A percentile compares a stretch with the other conserved stretches of the same genome.
Conservation (phyloP, 192 early-diverging fungal species). For the Umbelopsis ramanniana region DNA sequence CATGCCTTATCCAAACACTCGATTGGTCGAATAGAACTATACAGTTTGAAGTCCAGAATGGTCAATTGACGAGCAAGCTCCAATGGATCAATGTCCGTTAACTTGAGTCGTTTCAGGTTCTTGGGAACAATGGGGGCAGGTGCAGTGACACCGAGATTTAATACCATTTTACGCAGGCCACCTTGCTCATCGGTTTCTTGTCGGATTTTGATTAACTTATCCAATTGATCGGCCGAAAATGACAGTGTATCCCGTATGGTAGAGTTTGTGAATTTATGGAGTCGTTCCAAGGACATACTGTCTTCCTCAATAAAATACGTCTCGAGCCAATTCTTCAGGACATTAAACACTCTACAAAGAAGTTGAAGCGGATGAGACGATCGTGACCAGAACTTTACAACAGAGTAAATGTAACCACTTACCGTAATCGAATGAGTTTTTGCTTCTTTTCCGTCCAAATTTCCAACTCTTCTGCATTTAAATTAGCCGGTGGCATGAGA, state of each 20-base stretch:
- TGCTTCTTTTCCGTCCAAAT: constrained; percentile 87
- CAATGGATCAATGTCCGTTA: constrained; percentile 89
- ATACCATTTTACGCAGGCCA: constrained; percentile 60
- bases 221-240: constrained; percentile 71
- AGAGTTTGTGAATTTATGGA: constrained; percentile 72
- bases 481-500: constrained; percentile 69
- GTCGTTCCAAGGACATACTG: constrained; percentile 63
- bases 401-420: background rate
- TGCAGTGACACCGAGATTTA: constrained; percentile 61
- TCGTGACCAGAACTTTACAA: background rate
- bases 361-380: background rate
- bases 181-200: constrained; percentile 57
- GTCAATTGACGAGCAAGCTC: constrained; percentile 97
- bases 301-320: constrained; percentile 83
- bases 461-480: constrained; percentile 67
- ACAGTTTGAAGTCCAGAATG: constrained; percentile 85
- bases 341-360: constrained; percentile 77
- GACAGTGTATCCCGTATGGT: constrained; percentile 75
- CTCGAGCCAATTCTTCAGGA: constrained; percentile 97
- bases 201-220: constrained; percentile 80
- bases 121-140: constrained; percentile 85
- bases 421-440: constrained; percentile 84
- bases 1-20: constrained; percentile 95
- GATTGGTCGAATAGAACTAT: constrained; percentile 79
- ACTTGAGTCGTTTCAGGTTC: constrained; percentile 73